These are phyloP conservation scores for Rhizopogon vulgaris DNA, from an alignment of 768 basidiomycete species.

Conservation along the genomic window DNA sequence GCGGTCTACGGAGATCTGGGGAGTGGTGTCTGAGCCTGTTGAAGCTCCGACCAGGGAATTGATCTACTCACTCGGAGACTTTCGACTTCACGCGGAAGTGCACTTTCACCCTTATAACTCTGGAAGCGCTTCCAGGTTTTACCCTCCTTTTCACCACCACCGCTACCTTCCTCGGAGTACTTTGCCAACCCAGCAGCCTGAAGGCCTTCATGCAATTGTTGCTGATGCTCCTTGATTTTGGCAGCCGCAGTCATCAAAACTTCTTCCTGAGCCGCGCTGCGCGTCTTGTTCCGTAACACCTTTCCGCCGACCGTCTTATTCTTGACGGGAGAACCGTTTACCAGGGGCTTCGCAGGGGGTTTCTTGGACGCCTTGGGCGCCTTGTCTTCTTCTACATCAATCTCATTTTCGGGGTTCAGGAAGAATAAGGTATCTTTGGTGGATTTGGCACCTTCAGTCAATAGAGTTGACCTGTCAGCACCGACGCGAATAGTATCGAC, in stretches of 20 bases:
- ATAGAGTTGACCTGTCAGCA: slow-evolving; percentile 52
- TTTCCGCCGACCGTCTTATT: slow-evolving; percentile 77
- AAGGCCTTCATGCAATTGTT: slow-evolving; percentile 67
- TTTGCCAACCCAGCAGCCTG: slow-evolving; percentile 78
- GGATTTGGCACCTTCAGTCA: slow-evolving; percentile 82
- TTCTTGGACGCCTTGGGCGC: slow-evolving; percentile 52
- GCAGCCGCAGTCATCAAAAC: slow-evolving; percentile 71
- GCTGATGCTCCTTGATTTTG: slow-evolving; percentile 83
- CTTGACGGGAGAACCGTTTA: slow-evolving; percentile 65
- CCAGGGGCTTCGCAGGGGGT: slow-evolving; percentile 40
- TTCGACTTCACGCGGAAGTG: slow-evolving; percentile 79
- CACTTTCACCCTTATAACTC: slow-evolving; percentile 93
- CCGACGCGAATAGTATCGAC: slow-evolving; percentile 85
- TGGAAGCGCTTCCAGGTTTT: slow-evolving; percentile 95
- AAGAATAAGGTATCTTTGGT: slow-evolving; percentile 88
- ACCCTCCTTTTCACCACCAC: slow-evolving; percentile 71
- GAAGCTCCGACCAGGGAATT: background rate
- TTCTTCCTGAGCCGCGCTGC: slow-evolving; percentile 82
- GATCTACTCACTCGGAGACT: slow-evolving; percentile 58
- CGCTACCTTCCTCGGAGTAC: slow-evolving; percentile 79
- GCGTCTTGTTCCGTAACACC: slow-evolving; percentile 84
- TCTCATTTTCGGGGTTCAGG: slow-evolving; percentile 56
- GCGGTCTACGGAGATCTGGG: slow-evolving; percentile 85
- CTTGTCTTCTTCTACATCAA: slow-evolving; percentile 43
- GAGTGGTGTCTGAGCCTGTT: background rate